These are phyloP conservation scores for Cladosporium sp. DNA, from an alignment of 2,329 filamentous ascomycete species.

Conservation along the genomic window DNA sequence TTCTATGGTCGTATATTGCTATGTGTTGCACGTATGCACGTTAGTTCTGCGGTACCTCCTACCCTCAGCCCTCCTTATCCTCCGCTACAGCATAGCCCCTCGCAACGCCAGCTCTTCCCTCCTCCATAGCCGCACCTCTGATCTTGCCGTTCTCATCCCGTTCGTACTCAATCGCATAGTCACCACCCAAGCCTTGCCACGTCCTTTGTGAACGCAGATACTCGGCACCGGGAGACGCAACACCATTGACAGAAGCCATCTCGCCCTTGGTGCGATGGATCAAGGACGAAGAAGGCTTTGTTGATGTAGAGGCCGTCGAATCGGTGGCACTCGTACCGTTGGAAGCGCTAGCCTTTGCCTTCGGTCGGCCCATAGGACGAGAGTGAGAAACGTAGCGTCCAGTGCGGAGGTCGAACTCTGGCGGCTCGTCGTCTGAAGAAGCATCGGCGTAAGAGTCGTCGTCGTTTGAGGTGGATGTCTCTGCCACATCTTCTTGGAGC, in stretches of 20 bases:
- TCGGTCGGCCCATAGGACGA: conserved; percentile 63
- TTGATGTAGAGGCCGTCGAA: background rate
- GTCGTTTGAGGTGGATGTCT: conserved; percentile 51
- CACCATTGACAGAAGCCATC: conserved; percentile 77
- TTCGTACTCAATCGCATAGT: conserved; percentile 68
- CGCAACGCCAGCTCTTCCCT: conserved; percentile 85
- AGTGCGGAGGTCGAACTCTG: conserved; percentile 89
- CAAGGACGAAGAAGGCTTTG: conserved; percentile 52
- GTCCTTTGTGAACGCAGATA: conserved; percentile 79
- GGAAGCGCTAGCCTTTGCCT: conserved; percentile 14
- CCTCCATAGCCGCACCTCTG: conserved; percentile 69
- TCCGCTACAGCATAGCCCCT: conserved; percentile 81
- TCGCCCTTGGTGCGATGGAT: conserved; percentile 68
- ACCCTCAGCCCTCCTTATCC: conserved; percentile 33
- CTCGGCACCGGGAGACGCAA: conserved; percentile 89
- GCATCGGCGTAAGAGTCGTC: conserved; percentile 61
- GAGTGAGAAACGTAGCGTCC: conserved; percentile 79
- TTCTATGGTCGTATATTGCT: background rate
- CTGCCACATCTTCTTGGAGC: conserved; percentile 38
- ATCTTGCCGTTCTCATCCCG: conserved; percentile 54
- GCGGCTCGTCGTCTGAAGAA: conserved; percentile 59
- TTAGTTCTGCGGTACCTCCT: background rate
- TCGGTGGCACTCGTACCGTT: conserved; percentile 28
- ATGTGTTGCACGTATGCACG: too few relatives aligned
- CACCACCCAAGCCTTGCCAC: conserved; percentile 89